Evolutionary conservation across 257 asterid species (phyloP).

Genomic region (Eustoma russellianum): DNA sequence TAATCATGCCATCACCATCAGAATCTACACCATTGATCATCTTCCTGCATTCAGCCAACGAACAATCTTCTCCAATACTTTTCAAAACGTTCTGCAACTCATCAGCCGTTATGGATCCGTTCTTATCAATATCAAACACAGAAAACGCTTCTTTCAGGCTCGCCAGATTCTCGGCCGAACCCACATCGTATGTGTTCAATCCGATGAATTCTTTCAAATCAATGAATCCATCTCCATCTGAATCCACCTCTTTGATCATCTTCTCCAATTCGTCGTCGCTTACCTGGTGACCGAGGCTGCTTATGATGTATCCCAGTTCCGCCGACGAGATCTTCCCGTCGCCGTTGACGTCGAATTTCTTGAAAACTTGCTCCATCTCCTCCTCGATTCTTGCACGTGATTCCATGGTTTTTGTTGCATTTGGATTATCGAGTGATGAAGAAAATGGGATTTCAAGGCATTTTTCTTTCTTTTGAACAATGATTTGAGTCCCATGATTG

Average conservation of each 20-base stretch:
- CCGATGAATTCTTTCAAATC: slow-evolving; percentile 66
- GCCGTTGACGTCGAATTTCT: slow-evolving; percentile 73
- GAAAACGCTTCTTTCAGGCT: slow-evolving; percentile 59
- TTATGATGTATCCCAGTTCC: slow-evolving; percentile 65
- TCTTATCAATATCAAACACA: slow-evolving; percentile 64
- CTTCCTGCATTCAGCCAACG: slow-evolving; percentile 58
- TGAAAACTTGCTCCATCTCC: slow-evolving; percentile 72
- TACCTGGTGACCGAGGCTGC: slow-evolving; percentile 51
- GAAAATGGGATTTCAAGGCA: not conserved
- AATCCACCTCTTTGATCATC: slow-evolving; percentile 72
- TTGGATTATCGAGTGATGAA: slow-evolving; percentile 4
- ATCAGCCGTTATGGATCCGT: slow-evolving; percentile 58
- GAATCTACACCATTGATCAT: slow-evolving; percentile 78
- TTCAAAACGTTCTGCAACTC: slow-evolving; percentile 60
- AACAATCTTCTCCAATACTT: slow-evolving; percentile 75
- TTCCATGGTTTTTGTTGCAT: slow-evolving; percentile 15
- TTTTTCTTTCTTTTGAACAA: slow-evolving; percentile 48
- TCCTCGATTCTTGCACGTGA: slow-evolving; percentile 48
- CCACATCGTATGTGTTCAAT: slow-evolving; percentile 55
- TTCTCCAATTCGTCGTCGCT: slow-evolving; percentile 44
- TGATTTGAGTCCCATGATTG: slow-evolving; percentile 43
- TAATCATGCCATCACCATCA: slow-evolving; percentile 66
- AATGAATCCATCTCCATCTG: slow-evolving; percentile 84
- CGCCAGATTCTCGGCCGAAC: slow-evolving; percentile 48
- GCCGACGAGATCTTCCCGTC: slow-evolving; percentile 64